These are phyloP conservation scores for Heteromeles arbutifolia DNA, from an alignment of 306 rosid genomes.

Conservation along the genomic window DNA sequence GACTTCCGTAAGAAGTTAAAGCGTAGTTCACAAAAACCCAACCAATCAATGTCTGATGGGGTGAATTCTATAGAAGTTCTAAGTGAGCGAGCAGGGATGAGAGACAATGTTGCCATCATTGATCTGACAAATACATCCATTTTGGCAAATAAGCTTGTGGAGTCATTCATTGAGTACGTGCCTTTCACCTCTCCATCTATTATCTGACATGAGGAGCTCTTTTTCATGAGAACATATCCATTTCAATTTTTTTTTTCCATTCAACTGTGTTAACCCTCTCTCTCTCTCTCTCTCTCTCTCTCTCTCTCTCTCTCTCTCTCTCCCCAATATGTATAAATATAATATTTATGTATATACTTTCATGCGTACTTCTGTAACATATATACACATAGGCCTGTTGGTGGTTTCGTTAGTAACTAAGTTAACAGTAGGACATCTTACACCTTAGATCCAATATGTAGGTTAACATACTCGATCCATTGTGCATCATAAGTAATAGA, in stretches of 20 bases:
- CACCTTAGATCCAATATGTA: not conserved
- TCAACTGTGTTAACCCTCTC: not conserved
- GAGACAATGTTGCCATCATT: slow-evolving; percentile 77
- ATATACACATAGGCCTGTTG: not conserved
- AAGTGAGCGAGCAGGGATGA: slow-evolving; percentile 88
- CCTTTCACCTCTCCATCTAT: slow-evolving; percentile 3
- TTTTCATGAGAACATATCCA: not conserved
- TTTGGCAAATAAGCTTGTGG: slow-evolving; percentile 76
- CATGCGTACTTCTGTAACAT: not conserved
- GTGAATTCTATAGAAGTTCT: slow-evolving; percentile 80
- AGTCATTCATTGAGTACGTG: slow-evolving; percentile 88
- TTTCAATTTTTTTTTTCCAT: not conserved
- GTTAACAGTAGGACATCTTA: not conserved
- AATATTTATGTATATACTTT: not conserved
- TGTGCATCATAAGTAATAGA: not conserved
- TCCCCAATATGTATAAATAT: no score
- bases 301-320: no score
- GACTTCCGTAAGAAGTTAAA: slow-evolving; percentile 93
- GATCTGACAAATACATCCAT: slow-evolving; percentile 74
- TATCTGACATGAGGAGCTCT: slow-evolving; percentile 13
- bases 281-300: not conserved
- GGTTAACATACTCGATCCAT: not conserved
- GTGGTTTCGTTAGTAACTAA: not conserved
- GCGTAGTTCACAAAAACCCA: slow-evolving; percentile 51
- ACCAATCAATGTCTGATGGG: slow-evolving; percentile 50